Evolutionary conservation across 352 stramenopile genomes (phyloP).

Genomic region (Pythium phragmiticola): DNA sequence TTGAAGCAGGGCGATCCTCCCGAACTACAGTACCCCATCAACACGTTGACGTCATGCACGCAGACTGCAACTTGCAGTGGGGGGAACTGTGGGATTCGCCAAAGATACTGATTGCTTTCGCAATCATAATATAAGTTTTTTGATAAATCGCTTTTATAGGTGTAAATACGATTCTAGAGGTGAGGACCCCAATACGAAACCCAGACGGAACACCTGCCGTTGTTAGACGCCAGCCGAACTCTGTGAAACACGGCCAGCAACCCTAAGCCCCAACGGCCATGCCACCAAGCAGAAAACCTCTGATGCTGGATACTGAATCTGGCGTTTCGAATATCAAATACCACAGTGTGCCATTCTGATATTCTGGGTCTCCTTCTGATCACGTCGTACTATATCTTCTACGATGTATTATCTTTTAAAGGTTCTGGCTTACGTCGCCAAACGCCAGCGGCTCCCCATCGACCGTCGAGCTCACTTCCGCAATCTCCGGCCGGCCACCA

Average conservation of each 20-base stretch:
- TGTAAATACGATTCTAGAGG: not conserved
- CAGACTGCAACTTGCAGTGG: too few relatives aligned
- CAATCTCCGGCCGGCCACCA: not conserved
- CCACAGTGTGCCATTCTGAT: not conserved
- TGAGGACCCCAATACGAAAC: too few relatives aligned
- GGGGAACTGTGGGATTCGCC: too few relatives aligned
- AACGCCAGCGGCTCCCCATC: not conserved
- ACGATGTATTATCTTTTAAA: not conserved
- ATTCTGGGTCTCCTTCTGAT: not conserved
- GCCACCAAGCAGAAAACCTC: conserved; percentile 28
- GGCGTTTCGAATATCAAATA: conserved; percentile 7
- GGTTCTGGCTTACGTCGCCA: conserved; percentile 18
- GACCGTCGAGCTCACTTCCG: not conserved
- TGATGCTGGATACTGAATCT: conserved; percentile 3
- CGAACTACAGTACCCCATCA: not conserved
- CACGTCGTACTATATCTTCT: conserved; percentile 13
- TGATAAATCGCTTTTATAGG: not conserved
- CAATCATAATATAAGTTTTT: conserved; percentile 14
- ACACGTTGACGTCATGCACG: not conserved
- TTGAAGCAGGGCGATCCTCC: not conserved
- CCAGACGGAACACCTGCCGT: not conserved
- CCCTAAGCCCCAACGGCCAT: conserved; percentile 1
- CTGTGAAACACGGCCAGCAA: not conserved
- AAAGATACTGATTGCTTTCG: conserved; percentile 10
- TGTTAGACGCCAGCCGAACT: not conserved